Percentiles rank a stretch among this genome's conserved stretches.
Conservation (phyloP, 1,284 basidiomycete species). For the Vanrija sp. region DNA sequence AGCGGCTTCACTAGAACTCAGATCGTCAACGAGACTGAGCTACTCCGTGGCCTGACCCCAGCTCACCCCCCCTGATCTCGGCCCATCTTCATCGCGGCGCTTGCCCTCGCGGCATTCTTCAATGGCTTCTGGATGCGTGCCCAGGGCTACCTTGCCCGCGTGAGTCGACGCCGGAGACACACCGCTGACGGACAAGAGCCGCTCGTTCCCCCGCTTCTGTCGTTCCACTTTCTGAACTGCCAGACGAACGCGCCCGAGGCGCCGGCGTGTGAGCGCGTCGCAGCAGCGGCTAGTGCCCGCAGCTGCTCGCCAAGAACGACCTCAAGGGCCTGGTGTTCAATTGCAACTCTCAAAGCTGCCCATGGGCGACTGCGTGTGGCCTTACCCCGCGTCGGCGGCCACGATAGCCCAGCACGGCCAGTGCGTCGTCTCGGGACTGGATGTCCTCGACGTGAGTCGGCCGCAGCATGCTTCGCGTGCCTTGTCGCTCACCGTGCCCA, state of each 20-base stretch:
- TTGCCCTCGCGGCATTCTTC: conserved; percentile 57
- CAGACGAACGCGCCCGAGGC: conserved; percentile 51
- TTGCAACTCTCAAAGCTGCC: conserved; percentile 37
- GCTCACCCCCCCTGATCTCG: conserved; percentile 52
- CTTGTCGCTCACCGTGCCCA: conserved; percentile 4
- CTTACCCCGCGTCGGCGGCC: conserved; percentile 16
- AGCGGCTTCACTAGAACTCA: conserved; percentile 13
- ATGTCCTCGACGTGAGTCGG: conserved; percentile 21
- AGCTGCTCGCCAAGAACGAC: conserved; percentile 53
- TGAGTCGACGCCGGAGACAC: not conserved
- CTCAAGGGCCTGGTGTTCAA: conserved; percentile 53
- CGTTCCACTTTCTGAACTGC: conserved; percentile 41
- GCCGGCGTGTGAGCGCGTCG: too few species aligned
- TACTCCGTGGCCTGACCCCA: too few species aligned
- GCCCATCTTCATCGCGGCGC: conserved; percentile 61
- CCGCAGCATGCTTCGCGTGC: conserved; percentile 6
- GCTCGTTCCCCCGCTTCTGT: conserved; percentile 16
- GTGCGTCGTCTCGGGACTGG: conserved; percentile 33
- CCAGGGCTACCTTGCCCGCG: conserved; percentile 20
- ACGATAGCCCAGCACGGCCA: conserved; percentile 52
- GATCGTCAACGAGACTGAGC: conserved; percentile 52
- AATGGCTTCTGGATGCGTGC: conserved; percentile 64
- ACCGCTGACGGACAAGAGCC: not conserved
- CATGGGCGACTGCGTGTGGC: conserved; percentile 9
- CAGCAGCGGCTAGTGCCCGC: too few species aligned